Conservation (phyloP, 169 alveolate genomes). For the Sarcocystis neurona region DNA sequence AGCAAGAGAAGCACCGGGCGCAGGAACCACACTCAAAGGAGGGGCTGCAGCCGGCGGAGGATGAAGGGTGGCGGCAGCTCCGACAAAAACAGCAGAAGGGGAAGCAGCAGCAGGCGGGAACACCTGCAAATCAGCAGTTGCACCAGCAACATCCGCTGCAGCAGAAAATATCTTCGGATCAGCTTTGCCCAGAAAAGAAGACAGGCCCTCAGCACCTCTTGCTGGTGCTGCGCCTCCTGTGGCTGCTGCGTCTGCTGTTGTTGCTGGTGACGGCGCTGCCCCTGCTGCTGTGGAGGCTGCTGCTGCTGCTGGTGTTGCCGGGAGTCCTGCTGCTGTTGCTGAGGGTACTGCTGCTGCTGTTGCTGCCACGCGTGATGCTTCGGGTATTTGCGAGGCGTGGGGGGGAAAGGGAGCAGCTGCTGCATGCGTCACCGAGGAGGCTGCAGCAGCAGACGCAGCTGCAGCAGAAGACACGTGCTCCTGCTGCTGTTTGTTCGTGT, state of each 20-base stretch:
- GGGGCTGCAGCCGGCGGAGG: neutral
- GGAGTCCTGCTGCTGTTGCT: slow-evolving; percentile 5
- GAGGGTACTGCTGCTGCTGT: slow-evolving; percentile 32
- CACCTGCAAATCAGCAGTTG: too few species aligned
- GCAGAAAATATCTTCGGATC: neutral
- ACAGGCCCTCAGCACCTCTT: too few species aligned
- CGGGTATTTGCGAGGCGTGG: neutral
- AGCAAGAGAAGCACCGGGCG: slow-evolving; percentile 4
- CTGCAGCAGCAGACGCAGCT: neutral
- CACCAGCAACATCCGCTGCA: neutral
- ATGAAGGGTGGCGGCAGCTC: neutral
- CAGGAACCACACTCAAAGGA: neutral
- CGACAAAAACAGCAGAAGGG: neutral
- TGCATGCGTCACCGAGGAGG: neutral
- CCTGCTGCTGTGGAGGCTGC: too few species aligned
- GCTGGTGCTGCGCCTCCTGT: too few species aligned
- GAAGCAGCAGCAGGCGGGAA: too few species aligned
- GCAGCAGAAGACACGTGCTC: neutral
- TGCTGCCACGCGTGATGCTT: slow-evolving; percentile 14
- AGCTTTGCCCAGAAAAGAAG: too few species aligned
- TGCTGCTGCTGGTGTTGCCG: too few species aligned
- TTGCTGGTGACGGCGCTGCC: too few species aligned
- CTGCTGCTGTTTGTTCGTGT: slow-evolving; percentile 25
- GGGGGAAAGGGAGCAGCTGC: neutral
- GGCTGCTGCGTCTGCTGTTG: too few species aligned